Base-by-base conservation (phyloP, 2,329 filamentous ascomycete genomes). In the Neopestalotiopsis clavispora region DNA sequence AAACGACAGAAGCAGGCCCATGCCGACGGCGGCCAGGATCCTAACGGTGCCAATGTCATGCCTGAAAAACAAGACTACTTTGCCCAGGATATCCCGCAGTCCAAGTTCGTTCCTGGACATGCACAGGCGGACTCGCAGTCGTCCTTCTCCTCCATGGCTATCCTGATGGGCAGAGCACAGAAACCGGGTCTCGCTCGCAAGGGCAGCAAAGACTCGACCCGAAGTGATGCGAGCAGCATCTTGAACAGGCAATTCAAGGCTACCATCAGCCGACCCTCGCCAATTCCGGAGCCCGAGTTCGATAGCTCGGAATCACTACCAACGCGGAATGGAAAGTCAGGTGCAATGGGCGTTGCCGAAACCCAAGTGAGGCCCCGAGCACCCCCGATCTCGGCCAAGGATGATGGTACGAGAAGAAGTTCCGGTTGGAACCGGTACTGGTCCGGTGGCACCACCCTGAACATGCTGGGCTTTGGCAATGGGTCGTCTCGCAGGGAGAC, bases 381-480 rank as follows among this genome's bases (percentile, higher is more conserved):
- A 56, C 71, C 78, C 75, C 70, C 77, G 70, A 69, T 81, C 67
- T 70, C 74, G 70, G 71, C 80, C 60, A 72, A 74, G 66, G 77
- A 85, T 64, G 84, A 83, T 63, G 80, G 80, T 59, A 81, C 83
- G 23, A 85, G 89, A 67, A 85, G 89, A 75, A 93, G 90, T 74
- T 93, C 91, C 3, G 91, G 91, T 62, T 94, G 92, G 92, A 93
- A 93, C 78, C 84, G 89, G 66, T 94, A 94, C 80, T 94, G 92
- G 87, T 92, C 91, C 14, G 91, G 91, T 65, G 92, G 91, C 66
- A 92, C 91, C 72, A 87, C 90, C 7, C 80, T 91, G 68, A 91
- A 91, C 74, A 87, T 91, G 30, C 82, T 92, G 7, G 90, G 89
- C 14, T 87, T 90, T 66, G 88, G 87, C 14, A 80, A 77, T 64